A percentile compares a stretch with the other conserved stretches of the same genome.
phyloP scores from a whole-genome alignment of 768 basidiomycete species.

The Lyophyllum semitale region DNA sequence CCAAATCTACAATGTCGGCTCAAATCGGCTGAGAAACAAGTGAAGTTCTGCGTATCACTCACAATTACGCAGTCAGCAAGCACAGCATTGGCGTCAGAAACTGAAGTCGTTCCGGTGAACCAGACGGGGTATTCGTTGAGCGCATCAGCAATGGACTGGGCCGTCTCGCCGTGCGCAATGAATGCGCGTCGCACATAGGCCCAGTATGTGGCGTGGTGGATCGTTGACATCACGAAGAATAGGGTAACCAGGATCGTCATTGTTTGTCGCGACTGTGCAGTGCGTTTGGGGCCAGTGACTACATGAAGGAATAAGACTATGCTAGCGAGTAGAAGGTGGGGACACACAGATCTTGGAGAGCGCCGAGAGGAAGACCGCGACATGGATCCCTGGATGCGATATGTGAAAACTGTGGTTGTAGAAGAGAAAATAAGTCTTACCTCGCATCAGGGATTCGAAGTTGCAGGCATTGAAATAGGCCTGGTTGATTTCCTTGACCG shows the following conservation, averaged over 20 bases:
- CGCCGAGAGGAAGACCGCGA: conserved; percentile 13
- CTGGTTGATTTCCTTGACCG: conserved; percentile 16
- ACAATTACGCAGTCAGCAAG: conserved; percentile 17
- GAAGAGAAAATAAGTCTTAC: neutral
- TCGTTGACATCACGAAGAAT: conserved; percentile 19
- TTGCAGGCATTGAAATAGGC: conserved; percentile 19
- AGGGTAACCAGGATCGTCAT: conserved; percentile 16
- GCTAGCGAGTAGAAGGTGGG: neutral
- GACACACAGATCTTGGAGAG: conserved; percentile 16
- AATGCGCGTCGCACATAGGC: conserved; percentile 18
- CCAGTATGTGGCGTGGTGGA: conserved; percentile 17
- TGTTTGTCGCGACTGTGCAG: conserved; percentile 7
- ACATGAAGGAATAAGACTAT: neutral
- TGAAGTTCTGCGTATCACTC: neutral
- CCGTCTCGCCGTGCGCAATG: conserved; percentile 14
- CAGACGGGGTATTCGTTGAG: conserved; percentile 15
- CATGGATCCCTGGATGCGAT: conserved; percentile 10
- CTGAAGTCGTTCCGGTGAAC: conserved; percentile 14
- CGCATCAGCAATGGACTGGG: conserved; percentile 11
- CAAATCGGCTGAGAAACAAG: neutral
- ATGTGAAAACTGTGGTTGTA: neutral
- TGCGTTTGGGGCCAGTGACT: conserved; percentile 16
- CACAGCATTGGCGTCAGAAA: conserved; percentile 16
- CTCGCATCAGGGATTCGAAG: conserved; percentile 20
- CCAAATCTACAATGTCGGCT: conserved; percentile 11